Evolutionary conservation across 208 protist genomes (phyloP).

Genomic region (Leishmania lainsoni): DNA sequence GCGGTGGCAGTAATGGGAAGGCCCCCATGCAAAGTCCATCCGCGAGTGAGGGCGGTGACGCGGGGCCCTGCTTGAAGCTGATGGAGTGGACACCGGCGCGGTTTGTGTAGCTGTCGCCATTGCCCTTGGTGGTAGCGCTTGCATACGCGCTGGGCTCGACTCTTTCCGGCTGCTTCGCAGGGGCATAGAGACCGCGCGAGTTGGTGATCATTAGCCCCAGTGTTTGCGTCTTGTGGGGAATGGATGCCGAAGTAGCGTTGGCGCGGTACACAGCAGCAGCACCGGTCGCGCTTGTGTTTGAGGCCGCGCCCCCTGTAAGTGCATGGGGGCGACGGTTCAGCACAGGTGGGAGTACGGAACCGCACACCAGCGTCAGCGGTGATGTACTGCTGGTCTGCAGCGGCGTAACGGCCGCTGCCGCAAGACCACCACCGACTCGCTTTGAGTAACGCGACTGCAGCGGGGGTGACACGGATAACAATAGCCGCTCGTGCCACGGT

Average conservation of each 20-base stretch:
- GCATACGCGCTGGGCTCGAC: neutral
- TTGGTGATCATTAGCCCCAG: conserved; percentile 1
- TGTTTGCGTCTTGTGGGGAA: neutral
- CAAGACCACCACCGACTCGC: neutral
- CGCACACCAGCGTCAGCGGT: too few species aligned
- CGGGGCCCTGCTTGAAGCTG: neutral
- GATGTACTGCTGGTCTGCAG: neutral
- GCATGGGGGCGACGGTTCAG: neutral
- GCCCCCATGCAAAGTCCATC: neutral
- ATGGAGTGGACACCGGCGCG: neutral
- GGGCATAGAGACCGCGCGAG: neutral
- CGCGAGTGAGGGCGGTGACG: neutral
- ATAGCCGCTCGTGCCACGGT: neutral
- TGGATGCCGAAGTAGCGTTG: neutral
- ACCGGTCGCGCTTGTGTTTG: neutral
- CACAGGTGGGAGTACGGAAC: neutral
- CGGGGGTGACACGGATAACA: too few species aligned
- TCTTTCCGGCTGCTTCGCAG: neutral
- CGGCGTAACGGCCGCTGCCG: neutral
- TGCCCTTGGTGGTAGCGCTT: neutral
- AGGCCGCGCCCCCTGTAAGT: neutral
- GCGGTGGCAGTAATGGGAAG: conserved; percentile 5
- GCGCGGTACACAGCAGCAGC: neutral
- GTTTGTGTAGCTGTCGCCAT: neutral
- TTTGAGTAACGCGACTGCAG: neutral